Base-by-base conservation (phyloP, 228 moss, liverwort and hornwort genomes). In the Sphagnum fallax region DNA sequence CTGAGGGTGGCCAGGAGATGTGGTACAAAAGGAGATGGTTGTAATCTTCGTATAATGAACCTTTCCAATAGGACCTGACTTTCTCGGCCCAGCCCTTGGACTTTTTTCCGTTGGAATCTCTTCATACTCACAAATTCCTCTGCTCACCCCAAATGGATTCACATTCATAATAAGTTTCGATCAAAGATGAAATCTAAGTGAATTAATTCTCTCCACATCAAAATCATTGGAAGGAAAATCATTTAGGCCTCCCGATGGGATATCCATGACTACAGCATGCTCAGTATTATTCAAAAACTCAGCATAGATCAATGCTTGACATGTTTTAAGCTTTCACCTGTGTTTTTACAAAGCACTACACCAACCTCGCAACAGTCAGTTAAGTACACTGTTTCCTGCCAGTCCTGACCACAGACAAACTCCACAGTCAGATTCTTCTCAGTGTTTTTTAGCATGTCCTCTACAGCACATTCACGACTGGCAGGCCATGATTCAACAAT, bases 71-170 rank as follows among this genome's bases (percentile, higher is more conserved):
- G 67, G 6, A 88, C 84, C 71, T 85, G 85, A 8, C 66, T 50
- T 10, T 88, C 88, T 0, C 85, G 82, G 6, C 85, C 80, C 6
- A 85, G 71, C 51, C 82, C 72, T n/a, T 62, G 60, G 32, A 70
- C 70, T 62, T 63, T 70, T 32, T 52, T 49, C 52, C 62, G 51
- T 50, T 78, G 82, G 68, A 78, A 88, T 57, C 82, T 78, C 72
- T 88, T 88, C 88, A 88, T 82, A 47, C 88, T 88, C 59, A 88
- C 80, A 11, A 78, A 61, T 64, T 88, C 84, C 48, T 84, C 88
- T 80, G 80, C 50, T 62, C 16, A 48, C 6, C 16, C 60, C 61
- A 47, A 58, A 15, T 3, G 2, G 32, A 32, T 32, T 14, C 49
- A 14, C 11, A 47, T 14, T 49, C 10, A 10, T 16, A 47, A 16